Base-by-base conservation (phyloP, 1,139 yeast genomes). In the Nadsonia starkeyi-henricii region DNA sequence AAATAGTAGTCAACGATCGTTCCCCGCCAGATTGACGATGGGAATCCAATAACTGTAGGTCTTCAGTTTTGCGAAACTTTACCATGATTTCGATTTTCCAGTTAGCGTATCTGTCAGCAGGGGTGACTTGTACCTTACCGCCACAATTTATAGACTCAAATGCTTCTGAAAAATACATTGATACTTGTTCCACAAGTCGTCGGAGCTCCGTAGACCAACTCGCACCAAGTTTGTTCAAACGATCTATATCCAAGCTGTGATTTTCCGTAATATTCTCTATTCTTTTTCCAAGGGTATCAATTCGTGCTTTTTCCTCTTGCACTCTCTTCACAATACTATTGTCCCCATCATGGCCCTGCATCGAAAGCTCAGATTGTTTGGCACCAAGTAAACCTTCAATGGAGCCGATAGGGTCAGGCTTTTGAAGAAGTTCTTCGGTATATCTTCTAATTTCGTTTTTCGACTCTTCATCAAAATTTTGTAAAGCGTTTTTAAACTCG, bases 1-100 rank as follows among this genome's bases (percentile, higher is more conserved):
- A 77, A 8, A 91, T 89, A 0, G 98, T 93, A 0, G 96, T 81
- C 0, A 91, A 96, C 0, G 98, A 95, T 58, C 96, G 76, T 63
- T 93, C 99, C 47, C 99, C 99, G 49, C 99, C 99, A 0, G 96
- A 86, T 64, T 93, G 98, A 1, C 93, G 79, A 53, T 84, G 91
- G 30, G 86, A 79, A 58, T 86, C 91, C 48, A 91, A 71, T 21
- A 78, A 74, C 55, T 81, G 81, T 52, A 84, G 66, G 21, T 75
- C 79, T 13, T 89, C 79, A 48, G 74, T 78, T 54, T 81, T 85
- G 59, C 98, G 73, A 63, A 91, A 93, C 55, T 86, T 81, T 15
- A 91, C 97, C 64, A 79, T 65, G 46, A 93, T 85, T 55, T 85
- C 85, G 47, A 93, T 66, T 54, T 79, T 77, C 97, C 98, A 93